phyloP scores from a whole-genome alignment of 2,329 filamentous ascomycete genomes.

The Knufia petricola region DNA sequence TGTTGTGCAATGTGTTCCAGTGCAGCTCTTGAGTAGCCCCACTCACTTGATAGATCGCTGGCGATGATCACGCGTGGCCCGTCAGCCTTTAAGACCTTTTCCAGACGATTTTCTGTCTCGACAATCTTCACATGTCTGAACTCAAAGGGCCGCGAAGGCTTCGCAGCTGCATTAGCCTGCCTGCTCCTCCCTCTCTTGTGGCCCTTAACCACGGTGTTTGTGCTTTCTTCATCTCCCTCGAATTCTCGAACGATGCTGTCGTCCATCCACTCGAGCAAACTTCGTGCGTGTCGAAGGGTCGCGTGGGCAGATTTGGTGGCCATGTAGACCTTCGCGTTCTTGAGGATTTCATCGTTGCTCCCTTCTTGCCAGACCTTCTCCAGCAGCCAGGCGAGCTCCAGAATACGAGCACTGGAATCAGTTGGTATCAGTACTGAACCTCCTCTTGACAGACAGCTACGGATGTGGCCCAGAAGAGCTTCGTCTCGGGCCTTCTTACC shows the following conservation, averaged over 20 bases:
- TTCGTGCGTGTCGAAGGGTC: slow-evolving; percentile 81
- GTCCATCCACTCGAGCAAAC: slow-evolving; percentile 99
- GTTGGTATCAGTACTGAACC: slow-evolving; percentile 89
- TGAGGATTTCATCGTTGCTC: slow-evolving; percentile 40
- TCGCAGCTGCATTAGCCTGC: slow-evolving; percentile 29
- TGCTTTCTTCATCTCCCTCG: slow-evolving; percentile 46
- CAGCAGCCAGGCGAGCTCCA: slow-evolving; percentile 84
- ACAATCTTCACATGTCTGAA: slow-evolving; percentile 77
- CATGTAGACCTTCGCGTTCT: slow-evolving; percentile 57
- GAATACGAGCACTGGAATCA: slow-evolving; percentile 86
- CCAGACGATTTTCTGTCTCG: slow-evolving; percentile 70
- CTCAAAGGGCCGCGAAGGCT: slow-evolving; percentile 66
- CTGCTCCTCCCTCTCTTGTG: slow-evolving; percentile 36
- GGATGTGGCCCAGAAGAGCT: slow-evolving; percentile 69
- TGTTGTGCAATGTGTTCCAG: slow-evolving; percentile 66
- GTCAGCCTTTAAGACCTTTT: slow-evolving; percentile 51
- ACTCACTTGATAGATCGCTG: slow-evolving; percentile 81
- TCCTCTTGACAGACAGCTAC: slow-evolving; percentile 66
- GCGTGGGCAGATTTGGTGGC: slow-evolving; percentile 79
- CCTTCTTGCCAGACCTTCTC: slow-evolving; percentile 79
- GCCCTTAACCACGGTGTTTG: slow-evolving; percentile 24
- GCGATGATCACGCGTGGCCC: slow-evolving; percentile 70
- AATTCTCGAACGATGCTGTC: slow-evolving; percentile 89
- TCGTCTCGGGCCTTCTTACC: slow-evolving; percentile 77
- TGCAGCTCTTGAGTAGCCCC: slow-evolving; percentile 84